phyloP scores from a whole-genome alignment of 1,139 yeast genomes.

The Saccharomyces hybrid region DNA sequence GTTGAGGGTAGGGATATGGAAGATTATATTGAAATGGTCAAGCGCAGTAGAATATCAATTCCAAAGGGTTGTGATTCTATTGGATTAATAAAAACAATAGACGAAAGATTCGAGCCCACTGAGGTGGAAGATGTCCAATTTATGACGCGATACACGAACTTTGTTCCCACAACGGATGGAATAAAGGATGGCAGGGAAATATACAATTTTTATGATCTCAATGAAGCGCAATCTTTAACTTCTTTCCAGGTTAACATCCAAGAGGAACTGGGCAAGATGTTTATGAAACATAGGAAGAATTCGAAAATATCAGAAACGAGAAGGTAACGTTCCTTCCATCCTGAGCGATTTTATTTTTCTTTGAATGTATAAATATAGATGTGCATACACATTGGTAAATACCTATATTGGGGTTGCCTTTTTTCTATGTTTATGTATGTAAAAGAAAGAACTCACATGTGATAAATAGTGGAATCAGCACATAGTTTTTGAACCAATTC shows the following conservation, averaged over 20 bases:
- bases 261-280: neutral
- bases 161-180: neutral
- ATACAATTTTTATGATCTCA: neutral
- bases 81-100: conserved; percentile 42
- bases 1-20: conserved; percentile 4
- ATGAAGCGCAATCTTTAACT: neutral
- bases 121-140: conserved; percentile 2
- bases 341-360: neutral
- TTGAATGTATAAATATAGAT: neutral
- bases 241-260: neutral
- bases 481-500: conserved; percentile 22
- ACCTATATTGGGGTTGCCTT: neutral
- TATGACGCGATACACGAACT: neutral
- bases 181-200: neutral
- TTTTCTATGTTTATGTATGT: neutral
- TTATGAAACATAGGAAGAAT: neutral
- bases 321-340: no score
- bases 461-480: conserved; percentile 24
- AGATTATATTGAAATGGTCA: conserved; percentile 22
- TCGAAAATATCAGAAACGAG: neutral
- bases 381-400: neutral
- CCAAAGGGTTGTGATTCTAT: conserved; percentile 47
- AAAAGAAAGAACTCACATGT: conserved; percentile 17
- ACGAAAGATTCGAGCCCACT: conserved; percentile 25
- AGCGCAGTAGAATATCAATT: conserved; percentile 37